Percentiles rank a stretch among this genome's conserved stretches.
phyloP scores from a whole-genome alignment of 2,329 filamentous ascomycete genomes.

The Verticillium tricorpus region DNA sequence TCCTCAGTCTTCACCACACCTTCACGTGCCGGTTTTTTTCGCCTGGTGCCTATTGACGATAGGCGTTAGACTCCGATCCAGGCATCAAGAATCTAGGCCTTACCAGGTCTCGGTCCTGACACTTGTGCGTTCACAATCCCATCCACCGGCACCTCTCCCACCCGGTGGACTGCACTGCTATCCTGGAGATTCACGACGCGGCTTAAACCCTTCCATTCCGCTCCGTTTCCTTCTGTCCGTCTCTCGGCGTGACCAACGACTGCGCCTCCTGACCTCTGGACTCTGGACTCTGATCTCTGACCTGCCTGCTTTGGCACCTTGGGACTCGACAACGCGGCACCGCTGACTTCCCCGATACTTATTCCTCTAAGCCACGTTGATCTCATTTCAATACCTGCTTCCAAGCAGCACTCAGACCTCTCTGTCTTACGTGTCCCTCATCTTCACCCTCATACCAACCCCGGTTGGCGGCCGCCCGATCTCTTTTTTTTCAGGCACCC shows the following conservation, averaged over 20 bases:
- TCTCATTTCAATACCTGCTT: background rate
- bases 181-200: background rate
- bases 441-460: background rate
- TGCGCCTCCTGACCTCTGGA: background rate
- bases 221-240: background rate
- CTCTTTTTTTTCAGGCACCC: background rate
- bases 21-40: background rate
- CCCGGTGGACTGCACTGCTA: background rate
- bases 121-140: background rate
- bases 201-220: background rate
- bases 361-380: background rate
- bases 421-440: slow-evolving; percentile 1
- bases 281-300: background rate
- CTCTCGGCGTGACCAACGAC: background rate
- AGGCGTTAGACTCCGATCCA: background rate
- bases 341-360: background rate
- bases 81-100: background rate
- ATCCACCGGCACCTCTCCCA: background rate
- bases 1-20: background rate
- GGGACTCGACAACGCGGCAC: background rate
- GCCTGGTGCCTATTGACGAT: background rate
- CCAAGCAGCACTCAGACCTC: background rate
- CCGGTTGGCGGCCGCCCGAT: background rate
- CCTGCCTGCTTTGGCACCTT: background rate
- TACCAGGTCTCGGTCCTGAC: background rate